Conservation (phyloP, 306 rosid species). For the Trifolium dubium region DNA sequence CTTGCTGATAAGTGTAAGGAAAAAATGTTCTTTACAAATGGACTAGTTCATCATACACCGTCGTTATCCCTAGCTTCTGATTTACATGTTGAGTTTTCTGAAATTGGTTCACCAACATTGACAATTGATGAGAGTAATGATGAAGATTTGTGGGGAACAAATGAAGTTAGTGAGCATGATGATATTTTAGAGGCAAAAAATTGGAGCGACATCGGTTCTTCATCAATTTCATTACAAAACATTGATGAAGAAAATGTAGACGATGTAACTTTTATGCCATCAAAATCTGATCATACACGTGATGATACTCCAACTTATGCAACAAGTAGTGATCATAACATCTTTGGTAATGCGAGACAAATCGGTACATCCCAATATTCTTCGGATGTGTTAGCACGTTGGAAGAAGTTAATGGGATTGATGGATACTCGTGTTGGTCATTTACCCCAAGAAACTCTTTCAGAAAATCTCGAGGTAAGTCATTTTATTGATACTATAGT, state of each 20-base stretch:
- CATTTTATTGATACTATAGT: constrained; percentile 6
- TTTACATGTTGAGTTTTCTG: constrained; percentile 90
- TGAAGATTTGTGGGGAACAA: constrained; percentile 60
- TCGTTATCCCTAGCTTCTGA: constrained; percentile 83
- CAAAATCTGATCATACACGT: constrained; percentile 34
- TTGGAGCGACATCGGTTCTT: constrained; percentile 37
- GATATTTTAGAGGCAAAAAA: constrained; percentile 40
- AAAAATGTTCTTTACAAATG: constrained; percentile 22
- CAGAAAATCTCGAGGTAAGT: constrained; percentile 55
- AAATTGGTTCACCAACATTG: constrained; percentile 70
- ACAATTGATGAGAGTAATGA: constrained; percentile 53
- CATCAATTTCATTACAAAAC: constrained; percentile 36
- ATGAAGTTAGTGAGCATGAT: constrained; percentile 40
- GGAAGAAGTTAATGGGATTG: constrained; percentile 41
- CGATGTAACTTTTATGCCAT: constrained; percentile 49
- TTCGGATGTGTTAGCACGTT: constrained; percentile 41
- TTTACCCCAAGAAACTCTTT: constrained; percentile 25
- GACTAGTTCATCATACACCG: constrained; percentile 50
- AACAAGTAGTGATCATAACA: constrained; percentile 21
- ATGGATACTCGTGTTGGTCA: constrained; percentile 42
- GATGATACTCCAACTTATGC: constrained; percentile 44
- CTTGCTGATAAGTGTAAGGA: constrained; percentile 44
- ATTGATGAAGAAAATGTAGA: constrained; percentile 52
- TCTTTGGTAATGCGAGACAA: constrained; percentile 40
- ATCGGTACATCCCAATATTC: constrained; percentile 37